These are phyloP conservation scores for Neofusicoccum sp. DNA, from an alignment of 2,329 filamentous ascomycete species.

Conservation along the genomic window DNA sequence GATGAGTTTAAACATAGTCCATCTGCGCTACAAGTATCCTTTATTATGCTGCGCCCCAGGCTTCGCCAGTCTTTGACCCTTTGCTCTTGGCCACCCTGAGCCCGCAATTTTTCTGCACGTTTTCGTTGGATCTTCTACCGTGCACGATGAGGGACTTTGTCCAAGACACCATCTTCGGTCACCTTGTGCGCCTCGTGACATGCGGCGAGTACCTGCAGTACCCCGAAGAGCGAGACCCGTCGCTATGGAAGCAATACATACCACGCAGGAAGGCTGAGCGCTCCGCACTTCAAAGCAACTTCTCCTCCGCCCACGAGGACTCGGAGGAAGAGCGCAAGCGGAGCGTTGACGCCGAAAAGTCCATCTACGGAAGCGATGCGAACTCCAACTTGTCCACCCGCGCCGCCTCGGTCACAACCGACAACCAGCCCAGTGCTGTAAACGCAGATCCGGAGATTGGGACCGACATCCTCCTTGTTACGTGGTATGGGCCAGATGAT, in stretches of 20 bases:
- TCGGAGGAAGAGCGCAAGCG: neutral
- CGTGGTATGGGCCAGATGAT: slow-evolving; percentile 53
- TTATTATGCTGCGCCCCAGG: no score
- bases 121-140: neutral
- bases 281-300: slow-evolving; percentile 28
- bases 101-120: no score
- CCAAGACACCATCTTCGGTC: slow-evolving; percentile 44
- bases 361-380: slow-evolving; percentile 19
- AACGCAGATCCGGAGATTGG: slow-evolving; percentile 54
- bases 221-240: slow-evolving; percentile 48
- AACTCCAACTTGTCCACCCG: slow-evolving; percentile 21
- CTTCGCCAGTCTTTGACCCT: no score
- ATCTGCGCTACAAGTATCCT: neutral
- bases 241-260: slow-evolving; percentile 50
- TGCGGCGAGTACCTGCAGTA: slow-evolving; percentile 41
- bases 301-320: neutral
- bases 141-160: slow-evolving; percentile 33
- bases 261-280: slow-evolving; percentile 51
- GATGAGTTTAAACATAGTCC: neutral
- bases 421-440: slow-evolving; percentile 43
- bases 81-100: no score
- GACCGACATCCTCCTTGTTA: slow-evolving; percentile 49
- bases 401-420: slow-evolving; percentile 23
- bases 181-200: slow-evolving; percentile 42
- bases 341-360: neutral